Evolutionary conservation across 306 rosid genomes (phyloP).

Genomic region (Oxytropis ochrocephala): DNA sequence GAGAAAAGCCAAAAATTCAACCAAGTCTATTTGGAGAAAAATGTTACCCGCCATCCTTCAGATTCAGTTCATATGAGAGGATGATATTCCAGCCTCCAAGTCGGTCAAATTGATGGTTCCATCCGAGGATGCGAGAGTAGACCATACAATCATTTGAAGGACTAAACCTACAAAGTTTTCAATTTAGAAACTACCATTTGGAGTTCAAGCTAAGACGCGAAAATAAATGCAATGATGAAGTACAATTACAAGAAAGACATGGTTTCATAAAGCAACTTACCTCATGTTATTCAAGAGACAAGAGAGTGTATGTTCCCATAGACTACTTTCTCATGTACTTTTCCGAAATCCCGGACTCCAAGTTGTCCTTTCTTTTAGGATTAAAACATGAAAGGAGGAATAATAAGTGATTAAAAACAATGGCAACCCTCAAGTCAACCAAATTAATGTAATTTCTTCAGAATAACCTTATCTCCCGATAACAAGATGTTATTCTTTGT

Average conservation of each 20-base stretch:
- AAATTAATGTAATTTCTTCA: not conserved
- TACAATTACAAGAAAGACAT: not conserved
- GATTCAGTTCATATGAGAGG: constrained; percentile 64
- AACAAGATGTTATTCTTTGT: constrained; percentile 78
- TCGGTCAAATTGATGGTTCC: constrained; percentile 77
- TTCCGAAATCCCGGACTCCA: constrained; percentile 89
- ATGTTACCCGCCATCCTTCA: constrained; percentile 79
- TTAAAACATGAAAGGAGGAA: constrained; percentile 11
- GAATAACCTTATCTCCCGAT: constrained; percentile 85
- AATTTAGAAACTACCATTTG: constrained; percentile 2
- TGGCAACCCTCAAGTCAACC: not conserved
- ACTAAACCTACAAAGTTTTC: constrained; percentile 52
- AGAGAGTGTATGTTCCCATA: constrained; percentile 80
- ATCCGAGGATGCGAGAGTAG: constrained; percentile 91
- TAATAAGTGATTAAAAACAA: constrained; percentile 18
- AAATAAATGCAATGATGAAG: not conserved
- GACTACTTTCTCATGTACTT: constrained; percentile 75
- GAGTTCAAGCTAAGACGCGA: not conserved
- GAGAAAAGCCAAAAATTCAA: too few relatives aligned
- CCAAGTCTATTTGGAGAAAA: too few relatives aligned
- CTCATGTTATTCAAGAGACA: constrained; percentile 78
- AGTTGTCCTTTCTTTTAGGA: constrained; percentile 84
- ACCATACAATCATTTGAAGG: constrained; percentile 65
- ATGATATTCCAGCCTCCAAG: constrained; percentile 81
- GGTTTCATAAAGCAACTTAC: constrained; percentile 33